phyloP scores from a whole-genome alignment of 345 rosid species.

The Jatropha curcas region DNA sequence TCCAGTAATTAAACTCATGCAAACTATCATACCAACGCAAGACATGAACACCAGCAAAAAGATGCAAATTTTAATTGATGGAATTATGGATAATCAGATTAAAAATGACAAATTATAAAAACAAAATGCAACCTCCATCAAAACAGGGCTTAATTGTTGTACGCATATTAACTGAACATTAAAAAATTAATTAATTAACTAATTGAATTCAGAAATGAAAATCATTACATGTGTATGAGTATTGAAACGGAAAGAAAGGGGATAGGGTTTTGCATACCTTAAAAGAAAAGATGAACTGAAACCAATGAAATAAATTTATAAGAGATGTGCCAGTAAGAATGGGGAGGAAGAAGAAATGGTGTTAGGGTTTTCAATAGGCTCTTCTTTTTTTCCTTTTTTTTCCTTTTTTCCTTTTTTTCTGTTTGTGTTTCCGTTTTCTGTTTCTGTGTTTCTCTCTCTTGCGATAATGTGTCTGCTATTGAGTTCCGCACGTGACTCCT shows the following conservation, averaged over 20 bases:
- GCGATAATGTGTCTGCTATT: constrained; percentile 20
- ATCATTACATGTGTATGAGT: background rate
- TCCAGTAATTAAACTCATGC: background rate
- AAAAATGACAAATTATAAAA: background rate
- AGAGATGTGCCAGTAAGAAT: background rate
- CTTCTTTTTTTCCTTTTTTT: background rate
- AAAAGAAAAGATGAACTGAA: background rate
- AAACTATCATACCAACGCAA: background rate
- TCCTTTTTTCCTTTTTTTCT: background rate
- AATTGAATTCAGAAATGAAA: constrained; percentile 1
- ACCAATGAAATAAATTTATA: background rate
- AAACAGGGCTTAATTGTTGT: background rate
- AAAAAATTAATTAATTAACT: background rate
- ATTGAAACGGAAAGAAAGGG: background rate
- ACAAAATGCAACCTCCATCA: constrained; percentile 1
- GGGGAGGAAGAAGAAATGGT: background rate
- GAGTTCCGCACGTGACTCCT: constrained; percentile 32
- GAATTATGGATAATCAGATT: background rate
- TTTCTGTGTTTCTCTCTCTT: constrained; percentile 4
- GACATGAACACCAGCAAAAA: background rate
- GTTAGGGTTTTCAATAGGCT: constrained; percentile 5
- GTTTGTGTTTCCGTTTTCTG: constrained; percentile 11
- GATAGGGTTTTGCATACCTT: constrained; percentile 15
- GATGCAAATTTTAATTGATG: background rate
- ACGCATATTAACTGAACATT: background rate